Conservation (phyloP, 1,139 yeast species). For the Schizosaccharomyces versatilis region DNA sequence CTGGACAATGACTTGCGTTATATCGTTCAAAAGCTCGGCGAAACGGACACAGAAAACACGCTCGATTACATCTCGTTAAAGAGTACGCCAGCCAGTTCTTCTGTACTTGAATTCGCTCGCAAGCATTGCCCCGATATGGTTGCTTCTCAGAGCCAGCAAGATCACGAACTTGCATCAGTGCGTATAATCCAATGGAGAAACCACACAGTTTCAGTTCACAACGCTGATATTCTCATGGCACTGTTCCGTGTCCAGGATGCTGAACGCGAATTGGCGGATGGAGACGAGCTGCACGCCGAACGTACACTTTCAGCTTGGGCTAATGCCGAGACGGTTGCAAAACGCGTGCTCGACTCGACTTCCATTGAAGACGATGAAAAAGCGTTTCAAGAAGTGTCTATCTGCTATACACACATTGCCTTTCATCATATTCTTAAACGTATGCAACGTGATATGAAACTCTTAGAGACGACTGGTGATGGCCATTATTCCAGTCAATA, state of each 20-base stretch:
- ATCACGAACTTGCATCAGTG: background rate
- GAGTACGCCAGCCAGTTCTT: background rate
- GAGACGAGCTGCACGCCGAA: background rate
- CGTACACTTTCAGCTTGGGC: constrained; percentile 1
- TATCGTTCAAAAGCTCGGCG: background rate
- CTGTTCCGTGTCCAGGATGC: background rate
- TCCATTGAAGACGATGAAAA: background rate
- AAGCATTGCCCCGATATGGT: too few relatives aligned
- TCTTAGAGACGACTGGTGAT: background rate
- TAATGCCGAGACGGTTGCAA: background rate
- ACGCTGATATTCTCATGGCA: background rate
- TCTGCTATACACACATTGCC: background rate
- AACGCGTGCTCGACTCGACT: background rate
- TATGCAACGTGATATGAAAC: background rate
- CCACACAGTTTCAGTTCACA: background rate
- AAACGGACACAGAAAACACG: background rate
- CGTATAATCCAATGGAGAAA: background rate
- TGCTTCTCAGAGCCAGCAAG: background rate
- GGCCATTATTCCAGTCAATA: background rate
- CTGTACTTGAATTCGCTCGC: background rate
- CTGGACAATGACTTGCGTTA: background rate
- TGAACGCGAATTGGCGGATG: background rate
- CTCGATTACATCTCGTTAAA: background rate
- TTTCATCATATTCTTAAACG: background rate
- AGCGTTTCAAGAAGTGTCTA: background rate